Evolutionary conservation across 2,329 filamentous ascomycete genomes (phyloP), one percentile per base, ranked within the genome.

Genomic region (Colletotrichum phormii): DNA sequence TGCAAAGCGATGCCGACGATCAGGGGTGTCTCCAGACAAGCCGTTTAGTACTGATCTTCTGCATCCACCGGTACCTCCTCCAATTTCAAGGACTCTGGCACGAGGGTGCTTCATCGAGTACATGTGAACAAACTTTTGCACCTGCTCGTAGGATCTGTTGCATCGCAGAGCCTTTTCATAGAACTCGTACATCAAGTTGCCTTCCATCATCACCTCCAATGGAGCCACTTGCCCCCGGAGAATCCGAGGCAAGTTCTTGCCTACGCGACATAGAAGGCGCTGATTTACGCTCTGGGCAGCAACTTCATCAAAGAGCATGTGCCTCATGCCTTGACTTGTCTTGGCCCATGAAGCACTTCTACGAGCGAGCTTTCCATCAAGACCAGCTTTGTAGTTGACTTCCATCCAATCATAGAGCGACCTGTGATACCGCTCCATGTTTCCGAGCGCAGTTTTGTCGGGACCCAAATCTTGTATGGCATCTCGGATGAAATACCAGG

Each of bases 31-130:
- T 1, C 64, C 5, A 2, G 76, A 76, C 24, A 86, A 74, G 9
- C 75, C 68, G 6, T 78, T 72, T 5, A 87, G 74, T 2, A 87
- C 76, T 1, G 67, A 64, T 15, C 78, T 72, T 0, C 86, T 85
- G 1, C 83, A 79, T 11, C 79, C 80, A 3, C 83, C 85, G 1
- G 83, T 86, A 2, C 86, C 85, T 7, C 81, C 85, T 53, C 85
- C 84, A 15, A 85, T 77, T 62, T 79, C 77, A 4, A 87, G 67
- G 24, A 86, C 78, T 9, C 81, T 82, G 12, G 66, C 31, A 6
- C 66, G 60, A 0, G 66, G 71, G 9, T 61, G 46, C 15, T 65
- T 71, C 57, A 64, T 61, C 4, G 71, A 64, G 61, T 60, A 65
- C 0, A 71, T 54, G 2, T 33, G 54, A 0, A 35, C 51, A 0